Base-by-base conservation (phyloP, 2,329 filamentous ascomycete species). In the Stagonosporopsis cucurbitacearum region DNA sequence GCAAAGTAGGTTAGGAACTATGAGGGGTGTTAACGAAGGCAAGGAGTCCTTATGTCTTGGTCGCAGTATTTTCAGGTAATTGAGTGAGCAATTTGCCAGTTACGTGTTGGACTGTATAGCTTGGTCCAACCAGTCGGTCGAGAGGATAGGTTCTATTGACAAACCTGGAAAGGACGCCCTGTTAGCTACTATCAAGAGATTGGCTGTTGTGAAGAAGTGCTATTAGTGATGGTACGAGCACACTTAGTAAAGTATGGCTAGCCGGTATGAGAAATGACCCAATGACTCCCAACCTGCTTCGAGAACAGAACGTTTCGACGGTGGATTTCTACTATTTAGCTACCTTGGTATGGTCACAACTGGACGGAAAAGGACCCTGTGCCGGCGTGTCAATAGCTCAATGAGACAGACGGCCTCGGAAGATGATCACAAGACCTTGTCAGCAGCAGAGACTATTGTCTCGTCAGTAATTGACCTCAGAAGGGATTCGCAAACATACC, bases 401-500 rank as follows among this genome's bases (percentile, higher is more conserved):
- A 33, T 17, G 17, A 48, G 22, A 13, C 33, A 19, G 32, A 7
- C 23, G 19, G 17, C n/a, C 12, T n/a, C 8, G 15, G 17, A 23
- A 15, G 20, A 20, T 15, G 30, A 42, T 56, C 32, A 69, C 41
- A 73, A 56, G 12, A 74, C 71, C 39, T 73, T 74, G 19, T 70
- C 70, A 9, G 65, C 71, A 20, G 71, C 68, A 36, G 71, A 74
- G 3, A 74, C 70, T 73, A 46, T 19, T 23, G 1, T 8, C 19
- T 26, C n/a, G 33, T 54, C 28, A 58, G 49, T 61, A 54, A 49
- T 37, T 32, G 8, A 25, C 25, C 15, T 33, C n/a, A n/a, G 22
- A 26, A 56, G 40, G 22, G 37, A 30, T 25, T 19, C 17, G 6
- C 28, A 37, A 41, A 40, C 82, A 76, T 80, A 92, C 91, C 88